Conservation (phyloP, 495 filamentous ascomycete species). For the Podospora pseudoanserina region DNA sequence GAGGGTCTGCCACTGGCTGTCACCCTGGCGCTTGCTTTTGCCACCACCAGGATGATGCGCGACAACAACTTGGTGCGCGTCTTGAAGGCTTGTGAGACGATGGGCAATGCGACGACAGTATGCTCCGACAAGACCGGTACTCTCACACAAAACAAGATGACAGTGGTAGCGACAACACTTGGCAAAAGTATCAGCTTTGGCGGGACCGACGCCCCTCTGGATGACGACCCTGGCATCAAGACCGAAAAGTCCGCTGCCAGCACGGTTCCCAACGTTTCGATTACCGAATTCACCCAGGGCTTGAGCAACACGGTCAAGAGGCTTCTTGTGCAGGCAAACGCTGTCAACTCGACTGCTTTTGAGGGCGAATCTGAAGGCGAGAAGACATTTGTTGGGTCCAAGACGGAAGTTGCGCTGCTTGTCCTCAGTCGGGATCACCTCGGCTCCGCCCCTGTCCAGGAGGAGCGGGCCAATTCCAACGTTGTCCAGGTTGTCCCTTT, state of each 20-base stretch:
- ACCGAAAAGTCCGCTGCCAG: slow-evolving; percentile 30
- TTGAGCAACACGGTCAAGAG: slow-evolving; percentile 57
- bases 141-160: slow-evolving; percentile 92
- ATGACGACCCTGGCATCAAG: slow-evolving; percentile 19
- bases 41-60: slow-evolving; percentile 90
- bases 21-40: slow-evolving; percentile 91
- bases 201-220: slow-evolving; percentile 34
- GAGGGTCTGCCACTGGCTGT: slow-evolving; percentile 91
- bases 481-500: slow-evolving; percentile 77
- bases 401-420: slow-evolving; percentile 82
- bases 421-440: slow-evolving; percentile 69
- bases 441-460: slow-evolving; percentile 64
- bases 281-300: slow-evolving; percentile 35
- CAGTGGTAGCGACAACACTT: slow-evolving; percentile 73
- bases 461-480: slow-evolving; percentile 67
- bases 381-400: slow-evolving; percentile 76
- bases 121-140: slow-evolving; percentile 98
- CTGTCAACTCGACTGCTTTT: slow-evolving; percentile 84
- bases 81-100: slow-evolving; percentile 89
- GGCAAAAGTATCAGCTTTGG: slow-evolving; percentile 67
- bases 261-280: slow-evolving; percentile 32
- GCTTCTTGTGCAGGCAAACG: slow-evolving; percentile 68
- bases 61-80: slow-evolving; percentile 93
- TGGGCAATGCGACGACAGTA: slow-evolving; percentile 95
- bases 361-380: slow-evolving; percentile 77